Conservation (phyloP, 2,329 filamentous ascomycete genomes). For the Trichoderma sp. region DNA sequence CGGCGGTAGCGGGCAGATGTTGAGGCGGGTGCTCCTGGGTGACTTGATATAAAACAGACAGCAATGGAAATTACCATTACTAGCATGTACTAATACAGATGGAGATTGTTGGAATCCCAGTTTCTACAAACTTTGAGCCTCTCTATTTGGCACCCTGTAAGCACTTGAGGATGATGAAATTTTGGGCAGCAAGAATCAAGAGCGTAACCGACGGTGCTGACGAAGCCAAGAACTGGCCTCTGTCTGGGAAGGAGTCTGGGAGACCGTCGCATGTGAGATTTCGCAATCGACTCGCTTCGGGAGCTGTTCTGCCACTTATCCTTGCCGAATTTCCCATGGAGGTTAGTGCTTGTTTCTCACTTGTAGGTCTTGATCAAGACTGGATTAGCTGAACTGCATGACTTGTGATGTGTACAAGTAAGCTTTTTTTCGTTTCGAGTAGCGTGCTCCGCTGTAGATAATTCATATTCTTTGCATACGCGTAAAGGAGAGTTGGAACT, state of each 20-base stretch:
- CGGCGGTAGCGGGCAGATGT: neutral
- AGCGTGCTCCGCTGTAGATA: neutral
- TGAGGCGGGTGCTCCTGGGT: neutral
- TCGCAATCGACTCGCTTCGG: neutral
- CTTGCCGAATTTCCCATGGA: neutral
- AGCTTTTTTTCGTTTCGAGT: neutral
- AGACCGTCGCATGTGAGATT: constrained; percentile 13
- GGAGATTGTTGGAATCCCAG: neutral
- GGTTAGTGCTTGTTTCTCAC: constrained; percentile 5
- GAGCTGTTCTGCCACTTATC: neutral
- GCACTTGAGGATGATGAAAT: constrained; percentile 2
- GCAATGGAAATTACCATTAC: constrained; percentile 1
- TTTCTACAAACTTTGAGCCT: neutral
- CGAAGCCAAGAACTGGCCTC: neutral
- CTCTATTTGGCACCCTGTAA: constrained; percentile 7
- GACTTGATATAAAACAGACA: neutral
- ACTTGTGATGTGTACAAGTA: neutral
- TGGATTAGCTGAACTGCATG: neutral
- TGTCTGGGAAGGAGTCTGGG: neutral
- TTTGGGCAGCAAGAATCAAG: neutral
- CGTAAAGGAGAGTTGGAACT: neutral
- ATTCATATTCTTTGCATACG: neutral
- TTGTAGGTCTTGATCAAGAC: neutral
- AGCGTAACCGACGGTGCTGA: neutral
- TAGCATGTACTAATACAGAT: constrained; percentile 5